These are phyloP conservation scores for Thielaviopsis populi DNA, from an alignment of 2,329 filamentous ascomycete genomes.

Conservation along the genomic window DNA sequence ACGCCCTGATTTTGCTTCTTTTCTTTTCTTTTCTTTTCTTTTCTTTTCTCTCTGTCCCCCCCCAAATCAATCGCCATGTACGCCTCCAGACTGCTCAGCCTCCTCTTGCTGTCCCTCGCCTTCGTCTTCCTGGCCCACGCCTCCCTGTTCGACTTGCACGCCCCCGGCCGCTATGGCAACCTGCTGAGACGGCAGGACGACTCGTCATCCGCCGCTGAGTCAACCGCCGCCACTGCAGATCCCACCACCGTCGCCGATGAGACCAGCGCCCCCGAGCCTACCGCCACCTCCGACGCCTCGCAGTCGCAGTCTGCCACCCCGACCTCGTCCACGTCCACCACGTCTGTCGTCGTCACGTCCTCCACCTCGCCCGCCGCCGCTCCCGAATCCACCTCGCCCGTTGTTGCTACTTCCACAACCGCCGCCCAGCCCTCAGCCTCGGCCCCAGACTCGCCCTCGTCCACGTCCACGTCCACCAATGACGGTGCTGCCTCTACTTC, in stretches of 20 bases:
- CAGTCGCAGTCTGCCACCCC: neutral
- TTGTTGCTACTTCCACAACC: constrained; percentile 14
- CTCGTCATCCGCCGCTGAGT: neutral
- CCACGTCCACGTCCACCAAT: constrained; percentile 12
- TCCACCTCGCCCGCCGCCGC: neutral
- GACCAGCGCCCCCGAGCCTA: neutral
- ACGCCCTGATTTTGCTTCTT: neutral
- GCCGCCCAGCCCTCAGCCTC: neutral
- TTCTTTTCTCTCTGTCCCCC: neutral
- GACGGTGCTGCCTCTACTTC: neutral
- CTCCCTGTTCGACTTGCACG: constrained; percentile 21
- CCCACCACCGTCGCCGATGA: constrained; percentile 5
- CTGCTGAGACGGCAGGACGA: constrained; percentile 12
- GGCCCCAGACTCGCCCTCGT: neutral
- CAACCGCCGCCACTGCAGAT: neutral
- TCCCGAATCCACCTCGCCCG: neutral
- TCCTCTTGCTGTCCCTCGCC: constrained; percentile 36
- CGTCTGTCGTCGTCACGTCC: neutral
- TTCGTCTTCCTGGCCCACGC: constrained; percentile 33
- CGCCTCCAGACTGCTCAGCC: constrained; percentile 29
- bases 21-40: constrained; percentile 5
- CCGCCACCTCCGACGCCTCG: neutral
- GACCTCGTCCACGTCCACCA: neutral
- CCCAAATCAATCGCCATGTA: constrained; percentile 32
- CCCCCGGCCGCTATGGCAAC: constrained; percentile 10